These are phyloP conservation scores for Penicillium frequentans DNA, from an alignment of 2,329 filamentous ascomycete genomes.

Conservation along the genomic window DNA sequence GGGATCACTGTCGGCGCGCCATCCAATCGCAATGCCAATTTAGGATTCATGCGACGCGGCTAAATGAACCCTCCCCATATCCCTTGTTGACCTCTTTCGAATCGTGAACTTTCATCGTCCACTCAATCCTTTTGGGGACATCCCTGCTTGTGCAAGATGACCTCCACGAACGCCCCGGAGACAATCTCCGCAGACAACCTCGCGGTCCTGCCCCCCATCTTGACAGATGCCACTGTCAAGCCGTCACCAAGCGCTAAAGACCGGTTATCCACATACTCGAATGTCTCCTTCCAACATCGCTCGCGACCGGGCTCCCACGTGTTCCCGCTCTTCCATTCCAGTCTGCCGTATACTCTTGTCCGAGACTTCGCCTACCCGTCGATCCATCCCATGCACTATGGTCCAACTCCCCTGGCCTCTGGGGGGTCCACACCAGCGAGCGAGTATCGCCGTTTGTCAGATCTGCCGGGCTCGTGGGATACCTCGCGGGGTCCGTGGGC, in stretches of 20 bases:
- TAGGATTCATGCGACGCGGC: constrained; percentile 28
- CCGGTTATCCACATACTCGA: constrained; percentile 81
- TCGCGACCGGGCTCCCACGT: constrained; percentile 80
- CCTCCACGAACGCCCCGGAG: constrained; percentile 34
- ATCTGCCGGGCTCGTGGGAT: constrained; percentile 73
- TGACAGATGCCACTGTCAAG: constrained; percentile 54
- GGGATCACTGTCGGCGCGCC: constrained; percentile 14
- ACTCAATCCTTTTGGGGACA: constrained; percentile 8
- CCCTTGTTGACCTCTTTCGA: constrained; percentile 20
- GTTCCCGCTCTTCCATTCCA: constrained; percentile 82
- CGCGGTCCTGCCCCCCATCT: constrained; percentile 47
- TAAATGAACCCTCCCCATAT: constrained; percentile 23
- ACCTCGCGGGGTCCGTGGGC: constrained; percentile 60
- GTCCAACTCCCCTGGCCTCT: constrained; percentile 77
- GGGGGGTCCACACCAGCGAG: constrained; percentile 82
- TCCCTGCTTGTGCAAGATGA: constrained; percentile 34
- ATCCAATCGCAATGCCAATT: constrained; percentile 36
- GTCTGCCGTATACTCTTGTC: constrained; percentile 82
- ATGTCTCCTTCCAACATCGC: constrained; percentile 61
- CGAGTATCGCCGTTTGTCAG: constrained; percentile 77
- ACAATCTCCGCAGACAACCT: constrained; percentile 28
- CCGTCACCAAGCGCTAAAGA: constrained; percentile 78
- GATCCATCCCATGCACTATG: constrained; percentile 87
- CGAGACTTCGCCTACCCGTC: constrained; percentile 92
- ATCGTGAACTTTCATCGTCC: constrained; percentile 18